Base-by-base conservation (phyloP, 495 filamentous ascomycete species). In the Darksidea phi region DNA sequence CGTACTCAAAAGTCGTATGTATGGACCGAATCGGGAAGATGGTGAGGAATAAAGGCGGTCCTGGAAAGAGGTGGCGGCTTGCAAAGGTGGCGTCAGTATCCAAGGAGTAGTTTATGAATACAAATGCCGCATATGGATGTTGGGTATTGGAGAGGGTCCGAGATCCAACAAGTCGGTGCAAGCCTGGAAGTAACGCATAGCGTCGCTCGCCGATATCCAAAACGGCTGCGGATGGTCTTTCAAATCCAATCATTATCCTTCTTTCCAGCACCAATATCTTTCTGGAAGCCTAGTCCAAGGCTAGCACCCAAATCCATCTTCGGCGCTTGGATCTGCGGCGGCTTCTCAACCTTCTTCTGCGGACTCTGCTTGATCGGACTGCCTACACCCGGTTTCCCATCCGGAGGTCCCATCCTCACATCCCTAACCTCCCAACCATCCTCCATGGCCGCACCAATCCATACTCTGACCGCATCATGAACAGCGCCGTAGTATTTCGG, bases 401-500 rank as follows among this genome's bases (percentile, higher is more conserved):
- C 66, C 68, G 69, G 68, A 69, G 82, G 28, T 1, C 90, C 90
- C 67, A 88, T 88, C 37, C 88, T 79, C 15, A 97, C 91, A 52
- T 82, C 79, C 37, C 78, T 74, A 32, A 88, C 85, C 55, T 89
- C 82, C 95, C 94, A 98, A 25, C 84, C 89, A 75, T 98, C 94
- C 38, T 90, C 91, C 32, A 73, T 77, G 0, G 90, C 91, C 0
- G 92, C 95, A 1, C 84, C 86, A 25, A 97, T 88, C 94, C 94
- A 98, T 25, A 88, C 91, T 54, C 87, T 82, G 50, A 98, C 78
- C 18, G 86, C 89, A 60, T 91, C 90, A 72, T 98, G 94, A 11
- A 98, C 89, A 20, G 87, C 81, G 1, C 86, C 86, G 67, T 98
- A 97, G 71, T 97, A 93, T 70, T 96, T 97, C 73, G 96, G 94